Percentiles rank a stretch among this genome's conserved stretches.
phyloP scores from a whole-genome alignment of 345 rosid genomes.

The Garcia nutans region DNA sequence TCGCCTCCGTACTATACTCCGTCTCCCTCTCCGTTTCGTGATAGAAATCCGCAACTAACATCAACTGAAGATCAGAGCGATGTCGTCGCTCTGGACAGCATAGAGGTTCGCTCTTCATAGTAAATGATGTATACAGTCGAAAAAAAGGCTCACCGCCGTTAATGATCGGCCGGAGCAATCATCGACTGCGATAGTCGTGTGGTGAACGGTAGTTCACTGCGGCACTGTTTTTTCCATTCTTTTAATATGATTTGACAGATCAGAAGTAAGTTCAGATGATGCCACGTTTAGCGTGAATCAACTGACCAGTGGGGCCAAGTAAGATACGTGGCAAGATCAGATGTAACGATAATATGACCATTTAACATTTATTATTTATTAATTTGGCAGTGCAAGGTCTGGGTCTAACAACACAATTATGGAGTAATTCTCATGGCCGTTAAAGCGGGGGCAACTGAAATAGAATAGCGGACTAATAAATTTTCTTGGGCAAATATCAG shows the following conservation, averaged over 20 bases:
- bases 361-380: not conserved
- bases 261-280: not conserved
- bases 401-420: not conserved
- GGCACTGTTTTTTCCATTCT: not conserved
- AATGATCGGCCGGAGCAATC: not conserved
- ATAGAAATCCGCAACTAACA: not conserved
- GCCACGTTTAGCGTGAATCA: constrained; percentile 6
- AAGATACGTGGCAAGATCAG: constrained; percentile 10
- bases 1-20: constrained; percentile 61
- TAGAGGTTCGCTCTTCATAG: not conserved
- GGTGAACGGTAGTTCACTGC: not conserved
- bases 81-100: not conserved
- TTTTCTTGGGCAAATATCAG: no score
- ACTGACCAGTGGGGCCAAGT: not conserved
- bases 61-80: not conserved
- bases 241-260: not conserved
- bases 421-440: constrained; percentile 11
- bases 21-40: constrained; percentile 55
- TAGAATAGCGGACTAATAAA: not conserved
- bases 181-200: not conserved
- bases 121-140: no score
- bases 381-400: not conserved
- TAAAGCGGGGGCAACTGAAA: not conserved
- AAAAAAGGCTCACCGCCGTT: not conserved
- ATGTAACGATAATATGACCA: not conserved